These are phyloP conservation scores for Lactifluus hygrophoroides DNA, from an alignment of 768 basidiomycete species.

Conservation along the genomic window DNA sequence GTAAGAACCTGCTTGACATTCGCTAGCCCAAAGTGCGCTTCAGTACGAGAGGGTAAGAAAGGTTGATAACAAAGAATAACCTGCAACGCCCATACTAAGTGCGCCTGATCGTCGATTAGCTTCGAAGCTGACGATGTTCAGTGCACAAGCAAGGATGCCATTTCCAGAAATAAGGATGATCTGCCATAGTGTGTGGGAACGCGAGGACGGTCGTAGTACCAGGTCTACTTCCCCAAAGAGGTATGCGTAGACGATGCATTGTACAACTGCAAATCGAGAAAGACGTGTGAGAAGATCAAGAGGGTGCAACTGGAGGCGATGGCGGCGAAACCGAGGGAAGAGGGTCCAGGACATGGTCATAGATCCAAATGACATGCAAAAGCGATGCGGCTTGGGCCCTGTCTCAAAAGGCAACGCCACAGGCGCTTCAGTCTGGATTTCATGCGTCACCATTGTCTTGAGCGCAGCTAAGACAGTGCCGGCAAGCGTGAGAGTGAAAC, in stretches of 20 bases:
- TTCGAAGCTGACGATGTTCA: conserved; percentile 92
- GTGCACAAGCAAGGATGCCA: conserved; percentile 79
- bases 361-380: conserved; percentile 3
- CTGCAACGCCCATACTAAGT: conserved; percentile 85
- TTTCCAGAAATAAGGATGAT: conserved; percentile 55
- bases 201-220: conserved; percentile 35
- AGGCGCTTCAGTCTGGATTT: conserved; percentile 44
- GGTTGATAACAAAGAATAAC: conserved; percentile 33
- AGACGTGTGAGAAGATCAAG: conserved; percentile 85
- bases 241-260: conserved; percentile 73
- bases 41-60: not conserved
- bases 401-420: conserved; percentile 19
- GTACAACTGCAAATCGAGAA: conserved; percentile 85
- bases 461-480: conserved; percentile 89
- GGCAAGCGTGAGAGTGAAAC: conserved; percentile 79
- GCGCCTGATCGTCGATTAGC: conserved; percentile 92
- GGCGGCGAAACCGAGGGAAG: conserved; percentile 18
- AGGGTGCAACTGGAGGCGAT: conserved; percentile 48
- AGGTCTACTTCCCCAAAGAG: conserved; percentile 70
- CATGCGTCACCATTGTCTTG: conserved; percentile 88
- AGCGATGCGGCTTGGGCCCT: not conserved
- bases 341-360: conserved; percentile 19
- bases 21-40: conserved; percentile 33
- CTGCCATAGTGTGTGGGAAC: conserved; percentile 16
- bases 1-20: conserved; percentile 94